phyloP scores from a whole-genome alignment of 176 grass and related monocot species.

The Thinopyrum elongatum region DNA sequence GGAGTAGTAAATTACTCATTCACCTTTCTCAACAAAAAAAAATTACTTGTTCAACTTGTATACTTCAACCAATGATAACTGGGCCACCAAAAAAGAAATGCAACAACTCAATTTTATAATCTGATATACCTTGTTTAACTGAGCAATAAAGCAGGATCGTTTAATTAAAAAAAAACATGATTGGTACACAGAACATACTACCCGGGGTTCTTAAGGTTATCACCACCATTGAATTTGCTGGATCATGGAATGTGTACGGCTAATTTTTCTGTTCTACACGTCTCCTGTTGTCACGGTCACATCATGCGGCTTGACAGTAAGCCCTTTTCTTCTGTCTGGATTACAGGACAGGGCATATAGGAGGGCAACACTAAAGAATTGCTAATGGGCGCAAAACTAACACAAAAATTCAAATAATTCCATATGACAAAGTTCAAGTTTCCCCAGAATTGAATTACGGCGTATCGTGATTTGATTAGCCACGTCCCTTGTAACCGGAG shows the following conservation, averaged over 20 bases:
- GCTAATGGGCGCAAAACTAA: neutral
- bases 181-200: neutral
- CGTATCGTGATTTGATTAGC: neutral
- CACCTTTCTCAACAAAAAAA: too few species aligned
- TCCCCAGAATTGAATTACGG: neutral
- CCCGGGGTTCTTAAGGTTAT: neutral
- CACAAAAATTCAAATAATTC: neutral
- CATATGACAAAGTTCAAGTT: conserved; percentile 19
- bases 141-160: neutral
- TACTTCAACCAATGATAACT: neutral
- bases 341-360: conserved; percentile 15
- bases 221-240: neutral
- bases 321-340: neutral
- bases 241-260: neutral
- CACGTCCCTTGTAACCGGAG: neutral
- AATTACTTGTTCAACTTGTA: neutral
- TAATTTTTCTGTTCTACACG: neutral
- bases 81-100: neutral
- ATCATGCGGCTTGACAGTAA: neutral
- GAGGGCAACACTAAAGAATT: neutral
- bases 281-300: neutral
- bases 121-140: neutral
- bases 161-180: neutral
- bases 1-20: neutral
- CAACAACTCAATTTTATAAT: neutral